phyloP scores from a whole-genome alignment of 2,329 filamentous ascomycete genomes.

The Alternaria arborescens region DNA sequence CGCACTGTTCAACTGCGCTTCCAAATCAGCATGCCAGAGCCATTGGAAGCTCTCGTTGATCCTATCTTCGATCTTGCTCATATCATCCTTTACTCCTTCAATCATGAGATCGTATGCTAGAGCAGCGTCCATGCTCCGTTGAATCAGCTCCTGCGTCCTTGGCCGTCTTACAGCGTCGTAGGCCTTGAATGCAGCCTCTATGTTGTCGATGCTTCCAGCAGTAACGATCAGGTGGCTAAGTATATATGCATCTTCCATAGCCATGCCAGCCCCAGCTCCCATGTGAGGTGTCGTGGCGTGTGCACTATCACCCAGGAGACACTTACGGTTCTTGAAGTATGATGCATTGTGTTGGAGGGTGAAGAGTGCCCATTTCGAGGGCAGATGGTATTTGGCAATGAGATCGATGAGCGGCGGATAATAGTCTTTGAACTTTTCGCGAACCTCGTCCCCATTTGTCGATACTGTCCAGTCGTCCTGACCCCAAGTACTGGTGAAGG shows the following conservation, averaged over 20 bases:
- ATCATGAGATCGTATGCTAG: slow-evolving; percentile 27
- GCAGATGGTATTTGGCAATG: slow-evolving; percentile 18
- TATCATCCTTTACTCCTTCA: slow-evolving; percentile 28
- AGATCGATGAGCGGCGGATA: slow-evolving; percentile 24
- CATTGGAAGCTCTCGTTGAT: slow-evolving; percentile 30
- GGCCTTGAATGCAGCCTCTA: slow-evolving; percentile 47
- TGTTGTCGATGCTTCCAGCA: slow-evolving; percentile 9
- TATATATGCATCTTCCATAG: slow-evolving; percentile 62
- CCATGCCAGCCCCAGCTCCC: slow-evolving; percentile 63
- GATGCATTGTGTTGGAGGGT: slow-evolving; percentile 56
- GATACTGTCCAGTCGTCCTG: slow-evolving; percentile 30
- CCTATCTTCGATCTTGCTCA: slow-evolving; percentile 19
- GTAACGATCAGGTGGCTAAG: slow-evolving; percentile 49
- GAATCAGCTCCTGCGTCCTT: slow-evolving; percentile 49
- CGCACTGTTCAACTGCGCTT: slow-evolving; percentile 31
- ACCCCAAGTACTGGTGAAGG: slow-evolving; percentile 14
- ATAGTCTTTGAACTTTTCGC: slow-evolving; percentile 25
- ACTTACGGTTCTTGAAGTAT: slow-evolving; percentile 54
- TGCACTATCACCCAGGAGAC: slow-evolving; percentile 63
- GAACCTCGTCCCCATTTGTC: slow-evolving; percentile 27
- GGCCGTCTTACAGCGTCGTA: slow-evolving; percentile 50
- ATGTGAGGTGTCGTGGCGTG: slow-evolving; percentile 63
- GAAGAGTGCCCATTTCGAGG: slow-evolving; percentile 63
- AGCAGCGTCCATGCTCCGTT: slow-evolving; percentile 38
- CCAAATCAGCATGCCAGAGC: slow-evolving; percentile 44